Evolutionary conservation across 1,284 basidiomycete genomes (phyloP).

Genomic region (Sporisorium graminicola): DNA sequence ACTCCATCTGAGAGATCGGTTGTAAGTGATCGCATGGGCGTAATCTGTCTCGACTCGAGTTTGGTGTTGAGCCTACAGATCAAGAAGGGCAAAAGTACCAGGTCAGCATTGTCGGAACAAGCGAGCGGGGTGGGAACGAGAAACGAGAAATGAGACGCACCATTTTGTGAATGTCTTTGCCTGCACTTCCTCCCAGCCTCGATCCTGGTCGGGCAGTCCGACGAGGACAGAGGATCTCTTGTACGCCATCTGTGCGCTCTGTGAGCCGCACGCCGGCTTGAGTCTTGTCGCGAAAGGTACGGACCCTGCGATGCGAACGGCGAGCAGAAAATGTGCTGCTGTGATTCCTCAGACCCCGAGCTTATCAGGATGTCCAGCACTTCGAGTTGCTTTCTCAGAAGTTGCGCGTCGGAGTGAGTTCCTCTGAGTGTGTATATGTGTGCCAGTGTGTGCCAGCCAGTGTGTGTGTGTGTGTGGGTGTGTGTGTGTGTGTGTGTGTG

Average conservation of each 20-base stretch:
- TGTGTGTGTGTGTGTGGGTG: not conserved
- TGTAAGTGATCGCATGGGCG: conserved; percentile 90
- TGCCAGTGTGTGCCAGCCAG: too few species aligned
- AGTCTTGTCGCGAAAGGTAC: not conserved
- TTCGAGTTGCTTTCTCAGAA: not conserved
- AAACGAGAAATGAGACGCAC: conserved; percentile 22
- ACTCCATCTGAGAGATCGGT: conserved; percentile 94
- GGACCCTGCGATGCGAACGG: too few species aligned
- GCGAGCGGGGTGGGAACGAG: not conserved
- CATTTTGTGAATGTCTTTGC: conserved; percentile 68
- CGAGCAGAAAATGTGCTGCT: not conserved
- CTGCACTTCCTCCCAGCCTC: conserved; percentile 66
- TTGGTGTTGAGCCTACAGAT: conserved; percentile 90
- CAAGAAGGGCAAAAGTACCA: not conserved
- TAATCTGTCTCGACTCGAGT: conserved; percentile 84
- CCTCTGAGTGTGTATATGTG: too few species aligned
- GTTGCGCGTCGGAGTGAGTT: too few species aligned
- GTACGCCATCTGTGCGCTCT: conserved; percentile 52
- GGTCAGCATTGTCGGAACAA: not conserved
- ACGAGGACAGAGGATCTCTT: conserved; percentile 59
- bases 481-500: not conserved
- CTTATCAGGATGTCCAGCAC: conserved; percentile 8
- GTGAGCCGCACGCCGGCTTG: conserved; percentile 1
- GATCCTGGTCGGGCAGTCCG: conserved; percentile 62
- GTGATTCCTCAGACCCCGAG: not conserved